Evolutionary conservation across 2,329 filamentous ascomycete genomes (phyloP), one percentile per base, ranked within the genome.

Genomic region (Aspergillus terreus): DNA sequence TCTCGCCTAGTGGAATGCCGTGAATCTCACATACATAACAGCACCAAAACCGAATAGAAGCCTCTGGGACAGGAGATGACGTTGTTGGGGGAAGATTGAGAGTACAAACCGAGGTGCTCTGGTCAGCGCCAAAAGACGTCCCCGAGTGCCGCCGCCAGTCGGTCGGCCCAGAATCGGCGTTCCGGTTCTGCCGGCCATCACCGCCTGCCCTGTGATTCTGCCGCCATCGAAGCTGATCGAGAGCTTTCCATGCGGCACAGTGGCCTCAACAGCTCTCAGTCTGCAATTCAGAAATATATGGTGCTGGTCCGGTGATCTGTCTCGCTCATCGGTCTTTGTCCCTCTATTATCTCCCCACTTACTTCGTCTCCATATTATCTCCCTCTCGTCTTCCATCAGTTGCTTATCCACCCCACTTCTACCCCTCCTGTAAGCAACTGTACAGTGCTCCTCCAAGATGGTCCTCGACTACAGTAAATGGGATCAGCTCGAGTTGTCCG

Each of bases 401-500:
- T 15, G 19, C 14, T 36, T 46, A 21, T 11, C 7, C 47, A 42
- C 25, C 15, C 12, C 15, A 33, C 36, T 27, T 12, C 27, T 48
- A 53, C 55, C 53, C 54, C 53, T 60, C 49, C 52, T 56, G 58
- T 52, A 15, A 46, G 21, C 23, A 49, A 52, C 52, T 40, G 45
- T 49, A 30, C 51, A 52, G 60, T 58, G 56, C 41, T 44, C 50
- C 25, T 15, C 51, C 55, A 66, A 60, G 15, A 80, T 80, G 78
- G 76, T 78, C n/a, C 77, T 87, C 56, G 82, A 87, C 64, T 88
- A 82, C 65, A 80, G 78, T 66, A 82, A 82, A 68, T 82, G 79
- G 79, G 79, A 97, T 70, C 86, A 88, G 53, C 83, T 99, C 67
- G 94, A 99, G 84, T 85, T 99, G 68, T 96, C 90, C 66, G 94